These are phyloP conservation scores for Hyphopichia burtonii DNA, from an alignment of 1,139 yeast species.

Conservation along the genomic window DNA sequence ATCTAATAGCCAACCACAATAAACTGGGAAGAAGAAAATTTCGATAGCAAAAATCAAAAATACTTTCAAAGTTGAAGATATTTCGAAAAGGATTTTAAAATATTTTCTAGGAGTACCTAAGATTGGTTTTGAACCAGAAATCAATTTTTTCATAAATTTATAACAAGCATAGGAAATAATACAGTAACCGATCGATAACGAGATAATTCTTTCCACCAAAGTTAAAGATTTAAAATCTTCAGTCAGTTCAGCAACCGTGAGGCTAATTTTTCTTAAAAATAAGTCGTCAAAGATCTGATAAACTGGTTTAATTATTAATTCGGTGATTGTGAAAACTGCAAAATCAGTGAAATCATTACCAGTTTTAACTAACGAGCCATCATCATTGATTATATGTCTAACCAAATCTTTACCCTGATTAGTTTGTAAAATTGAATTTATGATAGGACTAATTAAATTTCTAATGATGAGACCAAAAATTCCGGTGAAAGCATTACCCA, in stretches of 20 bases:
- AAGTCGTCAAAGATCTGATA: conserved; percentile 16
- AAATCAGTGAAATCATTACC: conserved; percentile 13
- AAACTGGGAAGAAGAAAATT: conserved; percentile 77
- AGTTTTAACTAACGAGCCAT: conserved; percentile 4
- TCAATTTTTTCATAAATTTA: conserved; percentile 33
- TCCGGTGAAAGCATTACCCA: conserved; percentile 40
- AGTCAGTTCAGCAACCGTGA: conserved; percentile 5
- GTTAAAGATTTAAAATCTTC: conserved; percentile 7
- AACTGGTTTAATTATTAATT: conserved; percentile 18
- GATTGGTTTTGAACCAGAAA: conserved; percentile 41
- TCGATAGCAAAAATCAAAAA: conserved; percentile 75
- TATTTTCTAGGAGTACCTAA: conserved; percentile 48
- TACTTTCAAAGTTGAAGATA: conserved; percentile 64
- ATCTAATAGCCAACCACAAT: conserved; percentile 80
- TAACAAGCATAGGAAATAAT: conserved; percentile 27
- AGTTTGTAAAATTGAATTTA: background rate
- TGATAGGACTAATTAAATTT: background rate
- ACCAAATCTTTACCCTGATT: background rate
- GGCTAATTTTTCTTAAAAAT: conserved; percentile 8
- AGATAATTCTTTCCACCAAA: conserved; percentile 33
- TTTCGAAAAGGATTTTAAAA: conserved; percentile 53
- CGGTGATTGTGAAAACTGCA: conserved; percentile 8
- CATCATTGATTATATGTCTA: background rate
- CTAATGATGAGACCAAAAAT: conserved; percentile 10
- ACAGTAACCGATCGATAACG: conserved; percentile 39